Conservation (phyloP, 78 protist species). For the Chrysochromulina parva region DNA sequence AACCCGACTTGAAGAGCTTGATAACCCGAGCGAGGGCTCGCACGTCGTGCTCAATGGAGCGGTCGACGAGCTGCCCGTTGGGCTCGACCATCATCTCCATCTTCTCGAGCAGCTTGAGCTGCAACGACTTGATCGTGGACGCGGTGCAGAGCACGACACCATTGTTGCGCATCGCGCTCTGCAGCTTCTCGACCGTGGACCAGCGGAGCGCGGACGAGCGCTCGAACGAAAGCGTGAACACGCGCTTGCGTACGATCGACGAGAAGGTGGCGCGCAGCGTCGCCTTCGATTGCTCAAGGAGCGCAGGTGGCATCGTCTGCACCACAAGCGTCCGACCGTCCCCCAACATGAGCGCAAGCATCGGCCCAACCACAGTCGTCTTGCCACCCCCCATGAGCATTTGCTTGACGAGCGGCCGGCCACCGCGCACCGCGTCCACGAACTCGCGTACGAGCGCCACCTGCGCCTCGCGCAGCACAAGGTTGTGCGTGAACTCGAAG, state of each 20-base stretch:
- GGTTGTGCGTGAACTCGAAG: constrained; percentile 50
- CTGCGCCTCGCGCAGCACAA: constrained; percentile 42
- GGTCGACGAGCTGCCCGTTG: not conserved
- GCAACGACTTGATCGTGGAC: constrained; percentile 46
- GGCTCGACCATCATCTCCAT: constrained; percentile 40
- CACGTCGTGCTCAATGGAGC: not conserved
- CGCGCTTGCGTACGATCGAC: constrained; percentile 53
- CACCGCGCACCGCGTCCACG: not conserved
- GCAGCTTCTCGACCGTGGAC: not conserved
- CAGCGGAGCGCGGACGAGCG: constrained; percentile 24
- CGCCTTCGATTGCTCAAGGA: constrained; percentile 17
- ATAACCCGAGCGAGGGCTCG: not conserved
- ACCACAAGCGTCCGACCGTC: constrained; percentile 62
- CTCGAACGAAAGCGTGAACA: constrained; percentile 63
- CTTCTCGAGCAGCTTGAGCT: constrained; percentile 19
- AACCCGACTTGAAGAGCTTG: not conserved
- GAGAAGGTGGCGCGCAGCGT: constrained; percentile 50
- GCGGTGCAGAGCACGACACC: constrained; percentile 46
- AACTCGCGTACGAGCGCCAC: constrained; percentile 52
- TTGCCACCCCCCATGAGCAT: constrained; percentile 74
- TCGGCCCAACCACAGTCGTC: constrained; percentile 72
- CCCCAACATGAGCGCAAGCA: constrained; percentile 69
- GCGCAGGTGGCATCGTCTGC: constrained; percentile 61
- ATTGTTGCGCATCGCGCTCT: not conserved
- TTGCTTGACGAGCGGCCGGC: constrained; percentile 43